Conservation (phyloP, 164 flowering plant genomes). For the Vitis labrusca region DNA sequence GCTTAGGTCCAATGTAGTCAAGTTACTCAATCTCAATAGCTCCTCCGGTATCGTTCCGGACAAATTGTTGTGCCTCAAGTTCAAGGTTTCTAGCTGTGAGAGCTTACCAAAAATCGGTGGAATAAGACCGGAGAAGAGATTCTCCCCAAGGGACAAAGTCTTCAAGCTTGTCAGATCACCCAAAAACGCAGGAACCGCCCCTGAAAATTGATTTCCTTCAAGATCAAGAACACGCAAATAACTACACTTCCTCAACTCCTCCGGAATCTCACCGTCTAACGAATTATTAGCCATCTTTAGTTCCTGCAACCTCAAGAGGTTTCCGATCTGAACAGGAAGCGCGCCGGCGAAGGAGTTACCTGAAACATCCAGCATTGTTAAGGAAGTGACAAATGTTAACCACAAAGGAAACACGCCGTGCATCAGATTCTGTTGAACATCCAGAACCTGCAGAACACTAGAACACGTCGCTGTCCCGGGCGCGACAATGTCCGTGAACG, state of each 20-base stretch:
- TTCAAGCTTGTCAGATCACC: conserved; percentile 35
- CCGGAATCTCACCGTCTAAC: conserved; percentile 38
- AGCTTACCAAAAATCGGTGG: conserved; percentile 34
- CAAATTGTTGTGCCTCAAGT: conserved; percentile 35
- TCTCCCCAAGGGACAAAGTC: conserved; percentile 35
- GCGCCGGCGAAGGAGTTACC: conserved; percentile 47
- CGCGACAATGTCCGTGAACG: conserved; percentile 50
- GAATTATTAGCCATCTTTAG: conserved; percentile 61
- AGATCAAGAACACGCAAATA: conserved; percentile 37
- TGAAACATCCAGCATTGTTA: conserved; percentile 46
- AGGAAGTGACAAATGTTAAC: conserved; percentile 39
- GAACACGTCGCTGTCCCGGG: conserved; percentile 29
- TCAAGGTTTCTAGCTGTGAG: conserved; percentile 27
- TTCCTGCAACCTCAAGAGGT: conserved; percentile 48
- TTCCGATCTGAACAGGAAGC: conserved; percentile 47
- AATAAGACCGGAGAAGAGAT: conserved; percentile 41
- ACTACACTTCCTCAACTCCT: conserved; percentile 37
- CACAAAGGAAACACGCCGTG: conserved; percentile 58
- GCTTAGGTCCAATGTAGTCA: conserved; percentile 45
- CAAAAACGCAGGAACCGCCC: conserved; percentile 36
- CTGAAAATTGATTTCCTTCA: conserved; percentile 42
- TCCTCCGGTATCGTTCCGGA: conserved; percentile 35
- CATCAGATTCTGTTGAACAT: conserved; percentile 60
- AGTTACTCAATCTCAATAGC: conserved; percentile 38
- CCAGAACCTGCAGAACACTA: conserved; percentile 52